Conservation (phyloP, 2,329 filamentous ascomycete genomes). For the Raffaelea arxii region DNA sequence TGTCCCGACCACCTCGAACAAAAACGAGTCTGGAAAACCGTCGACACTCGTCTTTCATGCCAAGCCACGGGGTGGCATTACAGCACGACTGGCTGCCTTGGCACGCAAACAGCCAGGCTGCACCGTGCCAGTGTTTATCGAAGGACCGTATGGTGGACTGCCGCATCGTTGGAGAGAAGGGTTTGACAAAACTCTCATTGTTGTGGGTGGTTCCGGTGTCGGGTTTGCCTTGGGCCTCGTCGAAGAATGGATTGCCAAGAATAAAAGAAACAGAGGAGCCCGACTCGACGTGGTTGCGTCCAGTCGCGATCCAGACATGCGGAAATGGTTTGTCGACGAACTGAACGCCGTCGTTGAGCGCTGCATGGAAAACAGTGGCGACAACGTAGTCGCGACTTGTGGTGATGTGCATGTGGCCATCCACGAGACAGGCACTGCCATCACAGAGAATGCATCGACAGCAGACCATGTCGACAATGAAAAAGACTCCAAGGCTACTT, state of each 20-base stretch:
- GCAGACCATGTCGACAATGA: too few relatives aligned
- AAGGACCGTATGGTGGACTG: slow-evolving; percentile 50
- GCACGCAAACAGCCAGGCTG: slow-evolving; percentile 25
- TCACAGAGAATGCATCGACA: too few relatives aligned
- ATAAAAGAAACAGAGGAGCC: not conserved
- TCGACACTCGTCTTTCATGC: slow-evolving; percentile 43
- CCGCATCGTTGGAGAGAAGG: slow-evolving; percentile 22
- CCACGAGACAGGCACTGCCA: not conserved
- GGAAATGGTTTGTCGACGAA: slow-evolving; percentile 19
- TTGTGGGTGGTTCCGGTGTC: slow-evolving; percentile 47
- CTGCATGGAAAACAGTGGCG: not conserved
- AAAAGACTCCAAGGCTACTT: not conserved
- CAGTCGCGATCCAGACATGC: slow-evolving; percentile 18
- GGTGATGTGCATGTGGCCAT: not conserved
- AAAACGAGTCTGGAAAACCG: not conserved
- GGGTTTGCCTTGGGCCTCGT: slow-evolving; percentile 41
- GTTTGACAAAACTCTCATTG: slow-evolving; percentile 34
- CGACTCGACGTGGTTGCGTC: slow-evolving; percentile 15
- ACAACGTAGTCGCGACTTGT: slow-evolving; percentile 8
- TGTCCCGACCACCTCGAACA: slow-evolving; percentile 12
- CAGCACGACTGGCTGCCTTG: slow-evolving; percentile 30
- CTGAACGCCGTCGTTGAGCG: slow-evolving; percentile 15
- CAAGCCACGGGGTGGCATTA: slow-evolving; percentile 38
- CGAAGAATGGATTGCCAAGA: slow-evolving; percentile 22
- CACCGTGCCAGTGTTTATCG: slow-evolving; percentile 36